Percentiles rank a stretch among this genome's conserved stretches.
phyloP scores from a whole-genome alignment of 164 flowering plant species.

The Magnolia changhungtana region DNA sequence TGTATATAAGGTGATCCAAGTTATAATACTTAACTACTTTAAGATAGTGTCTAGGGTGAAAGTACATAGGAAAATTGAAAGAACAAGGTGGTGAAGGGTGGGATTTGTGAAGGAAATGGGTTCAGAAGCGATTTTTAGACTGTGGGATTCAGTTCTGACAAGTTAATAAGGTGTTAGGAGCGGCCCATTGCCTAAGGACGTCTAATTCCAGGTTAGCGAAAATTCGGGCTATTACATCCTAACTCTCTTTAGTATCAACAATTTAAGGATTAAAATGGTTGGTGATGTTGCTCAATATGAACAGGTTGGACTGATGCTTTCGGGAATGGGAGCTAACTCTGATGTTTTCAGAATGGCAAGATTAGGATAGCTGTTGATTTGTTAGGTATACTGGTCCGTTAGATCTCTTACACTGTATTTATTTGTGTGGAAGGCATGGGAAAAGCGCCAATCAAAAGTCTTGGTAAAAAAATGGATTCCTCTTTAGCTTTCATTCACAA shows the following conservation, averaged over 20 bases:
- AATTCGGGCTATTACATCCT: no score
- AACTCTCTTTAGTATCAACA: background rate
- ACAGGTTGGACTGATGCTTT: conserved; percentile 34
- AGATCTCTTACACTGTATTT: background rate
- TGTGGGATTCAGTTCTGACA: no score
- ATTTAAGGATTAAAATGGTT: background rate
- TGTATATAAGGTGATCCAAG: no score
- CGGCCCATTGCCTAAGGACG: no score
- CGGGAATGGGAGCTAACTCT: conserved; percentile 34
- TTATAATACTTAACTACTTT: no score
- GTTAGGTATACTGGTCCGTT: background rate
- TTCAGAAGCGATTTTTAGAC: no score
- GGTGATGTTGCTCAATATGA: conserved; percentile 1
- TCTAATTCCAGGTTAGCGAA: no score
- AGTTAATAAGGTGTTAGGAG: no score
- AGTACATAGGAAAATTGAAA: no score
- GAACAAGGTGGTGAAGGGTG: no score
- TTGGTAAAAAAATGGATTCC: conserved; percentile 47
- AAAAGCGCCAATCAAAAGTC: conserved; percentile 82
- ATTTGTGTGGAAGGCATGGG: conserved; percentile 76
- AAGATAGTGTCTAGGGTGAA: no score
- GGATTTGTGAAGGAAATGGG: no score
- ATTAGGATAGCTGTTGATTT: background rate
- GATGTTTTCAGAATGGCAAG: conserved; percentile 39
- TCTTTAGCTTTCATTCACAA: background rate